phyloP scores from a whole-genome alignment of 2,329 filamentous ascomycete genomes.

The Cordyceps fumosorosea region DNA sequence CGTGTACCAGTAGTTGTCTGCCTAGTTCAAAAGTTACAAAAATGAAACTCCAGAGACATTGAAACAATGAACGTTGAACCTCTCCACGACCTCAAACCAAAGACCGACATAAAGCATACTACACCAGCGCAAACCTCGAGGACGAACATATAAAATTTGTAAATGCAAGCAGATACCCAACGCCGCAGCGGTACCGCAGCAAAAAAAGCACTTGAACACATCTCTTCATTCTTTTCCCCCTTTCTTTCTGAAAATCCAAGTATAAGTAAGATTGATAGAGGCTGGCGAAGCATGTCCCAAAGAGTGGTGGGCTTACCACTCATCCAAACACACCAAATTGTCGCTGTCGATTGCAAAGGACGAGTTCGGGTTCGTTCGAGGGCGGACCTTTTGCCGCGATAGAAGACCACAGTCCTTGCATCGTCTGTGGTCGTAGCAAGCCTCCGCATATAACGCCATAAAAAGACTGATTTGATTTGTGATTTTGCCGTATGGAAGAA shows the following conservation, averaged over 20 bases:
- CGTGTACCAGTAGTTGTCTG: not conserved
- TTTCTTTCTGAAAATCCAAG: not conserved
- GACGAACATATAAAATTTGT: not conserved
- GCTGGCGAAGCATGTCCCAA: not conserved
- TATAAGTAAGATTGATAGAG: not conserved
- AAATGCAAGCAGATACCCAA: conserved; percentile 5
- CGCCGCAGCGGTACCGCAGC: not conserved
- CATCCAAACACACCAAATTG: not conserved
- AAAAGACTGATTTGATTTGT: not conserved
- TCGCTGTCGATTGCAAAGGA: not conserved
- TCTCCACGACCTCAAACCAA: not conserved
- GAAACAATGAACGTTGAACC: not conserved
- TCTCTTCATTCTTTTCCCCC: not conserved
- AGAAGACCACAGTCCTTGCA: not conserved
- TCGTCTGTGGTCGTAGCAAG: not conserved
- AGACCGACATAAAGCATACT: not conserved
- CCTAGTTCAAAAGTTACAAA: not conserved
- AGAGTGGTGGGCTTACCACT: not conserved
- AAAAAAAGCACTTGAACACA: not conserved
- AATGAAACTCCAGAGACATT: not conserved
- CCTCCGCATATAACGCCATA: not conserved
- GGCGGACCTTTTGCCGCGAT: not conserved
- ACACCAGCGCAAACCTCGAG: not conserved
- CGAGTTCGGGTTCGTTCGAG: not conserved
- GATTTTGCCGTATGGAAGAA: not conserved